These are phyloP conservation scores for Torulaspora gathmanii DNA, from an alignment of 805 yeast species.

Conservation along the genomic window DNA sequence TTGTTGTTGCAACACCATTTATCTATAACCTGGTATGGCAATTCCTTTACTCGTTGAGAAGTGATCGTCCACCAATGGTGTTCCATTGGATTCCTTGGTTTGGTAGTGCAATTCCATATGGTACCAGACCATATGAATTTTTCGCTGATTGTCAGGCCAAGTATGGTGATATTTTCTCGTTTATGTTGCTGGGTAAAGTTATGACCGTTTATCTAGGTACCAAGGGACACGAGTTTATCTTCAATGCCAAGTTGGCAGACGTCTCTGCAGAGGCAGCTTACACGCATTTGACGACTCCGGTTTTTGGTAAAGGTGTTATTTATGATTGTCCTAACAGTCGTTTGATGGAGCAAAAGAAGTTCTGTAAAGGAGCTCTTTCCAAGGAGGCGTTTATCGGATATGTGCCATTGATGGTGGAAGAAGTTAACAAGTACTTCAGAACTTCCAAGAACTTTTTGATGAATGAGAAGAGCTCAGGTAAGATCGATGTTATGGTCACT, in stretches of 20 bases:
- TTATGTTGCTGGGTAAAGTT: conserved; percentile 78
- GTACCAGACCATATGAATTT: conserved; percentile 90
- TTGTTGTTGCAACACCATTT: conserved; percentile 47
- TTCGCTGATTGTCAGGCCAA: conserved; percentile 72
- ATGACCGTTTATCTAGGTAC: conserved; percentile 98
- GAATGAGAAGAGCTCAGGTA: conserved; percentile 41
- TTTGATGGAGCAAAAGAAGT: conserved; percentile 97
- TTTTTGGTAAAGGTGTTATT: conserved; percentile 94
- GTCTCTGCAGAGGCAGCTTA: conserved; percentile 97
- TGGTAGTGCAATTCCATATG: conserved; percentile 85
- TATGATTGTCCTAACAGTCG: conserved; percentile 93
- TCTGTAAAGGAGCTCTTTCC: conserved; percentile 85
- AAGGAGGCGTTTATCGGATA: conserved; percentile 76
- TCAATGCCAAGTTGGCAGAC: conserved; percentile 82
- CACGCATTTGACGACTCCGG: conserved; percentile 97
- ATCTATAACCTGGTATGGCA: conserved; percentile 64
- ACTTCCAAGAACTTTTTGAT: conserved; percentile 47
- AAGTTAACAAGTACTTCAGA: conserved; percentile 61
- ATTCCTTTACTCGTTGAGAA: conserved; percentile 61
- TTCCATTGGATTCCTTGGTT: conserved; percentile 94
- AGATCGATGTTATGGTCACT: conserved; percentile 64
- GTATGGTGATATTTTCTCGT: conserved; percentile 91
- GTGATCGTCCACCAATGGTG: conserved; percentile 83
- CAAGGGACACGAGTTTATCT: conserved; percentile 93
- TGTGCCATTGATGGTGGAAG: conserved; percentile 84